phyloP scores from a whole-genome alignment of 2,329 filamentous ascomycete species.

The Tolypocladium pustulatum region DNA sequence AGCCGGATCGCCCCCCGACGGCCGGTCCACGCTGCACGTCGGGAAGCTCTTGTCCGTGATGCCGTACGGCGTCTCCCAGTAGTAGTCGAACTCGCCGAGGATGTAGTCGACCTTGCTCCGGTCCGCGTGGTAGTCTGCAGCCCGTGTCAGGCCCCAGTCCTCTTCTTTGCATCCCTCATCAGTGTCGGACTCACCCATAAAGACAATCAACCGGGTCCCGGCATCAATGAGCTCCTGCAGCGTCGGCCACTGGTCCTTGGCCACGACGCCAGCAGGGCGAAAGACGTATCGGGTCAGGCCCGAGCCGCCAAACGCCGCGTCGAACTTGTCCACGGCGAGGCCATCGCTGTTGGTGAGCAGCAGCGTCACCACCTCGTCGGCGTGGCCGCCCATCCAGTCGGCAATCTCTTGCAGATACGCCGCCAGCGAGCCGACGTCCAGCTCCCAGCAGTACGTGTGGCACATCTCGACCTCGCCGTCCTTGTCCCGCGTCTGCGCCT shows the following conservation, averaged over 20 bases:
- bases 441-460: slow-evolving; percentile 50
- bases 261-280: slow-evolving; percentile 29
- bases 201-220: slow-evolving; percentile 56
- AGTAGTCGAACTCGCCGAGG: slow-evolving; percentile 51
- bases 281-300: slow-evolving; percentile 49
- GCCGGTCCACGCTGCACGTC: slow-evolving; percentile 56
- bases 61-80: slow-evolving; percentile 66
- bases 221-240: slow-evolving; percentile 53
- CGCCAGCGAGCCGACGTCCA: slow-evolving; percentile 47
- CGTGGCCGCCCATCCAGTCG: slow-evolving; percentile 47
- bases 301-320: slow-evolving; percentile 40
- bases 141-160: background rate
- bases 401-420: slow-evolving; percentile 47
- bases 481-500: slow-evolving; percentile 50
- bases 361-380: slow-evolving; percentile 51
- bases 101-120: slow-evolving; percentile 46
- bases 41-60: slow-evolving; percentile 49
- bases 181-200: slow-evolving; percentile 43
- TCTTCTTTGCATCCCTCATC: background rate
- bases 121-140: slow-evolving; percentile 49
- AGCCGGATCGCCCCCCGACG: slow-evolving; percentile 27
- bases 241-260: slow-evolving; percentile 56
- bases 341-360: slow-evolving; percentile 52
- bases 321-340: slow-evolving; percentile 45
- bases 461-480: slow-evolving; percentile 46